Base-by-base conservation (phyloP, 208 protist genomes). In the Trypanosomatidae sp. region DNA sequence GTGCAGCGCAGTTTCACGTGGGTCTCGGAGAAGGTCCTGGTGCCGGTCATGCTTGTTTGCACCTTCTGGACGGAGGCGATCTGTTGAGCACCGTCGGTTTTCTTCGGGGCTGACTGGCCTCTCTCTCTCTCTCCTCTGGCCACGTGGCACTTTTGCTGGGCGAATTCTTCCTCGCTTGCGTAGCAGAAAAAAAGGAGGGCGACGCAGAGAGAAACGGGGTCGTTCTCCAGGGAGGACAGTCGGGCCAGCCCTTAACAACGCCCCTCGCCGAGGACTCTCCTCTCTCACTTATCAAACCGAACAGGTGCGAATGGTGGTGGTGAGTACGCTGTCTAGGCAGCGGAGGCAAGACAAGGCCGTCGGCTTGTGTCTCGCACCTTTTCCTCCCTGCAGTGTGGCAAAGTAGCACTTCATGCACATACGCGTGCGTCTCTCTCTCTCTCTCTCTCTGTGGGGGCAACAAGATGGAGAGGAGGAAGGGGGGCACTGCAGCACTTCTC, bases 11-110 rank as follows among this genome's bases (percentile, higher is more conserved):
- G 68, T 7, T 68, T 93, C 69, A 59, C 64, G 8, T 66, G 39
- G 33, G 9, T 84, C 1, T 81, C 80, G 19, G 36, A 70, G 30
- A 60, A 50, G 15, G 52, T 66, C 1, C 55, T 95, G 17, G 58
- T 85, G 58, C 86, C 88, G 3, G 64, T 91, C 12, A 90, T 90
- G 78, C 71, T 91, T 22, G 65, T 80, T 15, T 95, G 84, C 69
- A 93, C 84, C 0, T 71, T 60, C 52, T 95, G 91, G 88, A 86
- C 83, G 19, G 67, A 74, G n/a, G 67, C 60, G 5, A 76, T 86
- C 30, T 77, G 76, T 15, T 86, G 55, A 67, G 50, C 36, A 3
- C n/a, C 44, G 8, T 12, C n/a, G 1, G 12, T n/a, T 52, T 4
- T 68, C 19, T 68, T 10, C 9, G 1, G 60, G 60, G 46, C 10